Conservation (phyloP, 495 filamentous ascomycete genomes). For the Aspergillus taichungensis region DNA sequence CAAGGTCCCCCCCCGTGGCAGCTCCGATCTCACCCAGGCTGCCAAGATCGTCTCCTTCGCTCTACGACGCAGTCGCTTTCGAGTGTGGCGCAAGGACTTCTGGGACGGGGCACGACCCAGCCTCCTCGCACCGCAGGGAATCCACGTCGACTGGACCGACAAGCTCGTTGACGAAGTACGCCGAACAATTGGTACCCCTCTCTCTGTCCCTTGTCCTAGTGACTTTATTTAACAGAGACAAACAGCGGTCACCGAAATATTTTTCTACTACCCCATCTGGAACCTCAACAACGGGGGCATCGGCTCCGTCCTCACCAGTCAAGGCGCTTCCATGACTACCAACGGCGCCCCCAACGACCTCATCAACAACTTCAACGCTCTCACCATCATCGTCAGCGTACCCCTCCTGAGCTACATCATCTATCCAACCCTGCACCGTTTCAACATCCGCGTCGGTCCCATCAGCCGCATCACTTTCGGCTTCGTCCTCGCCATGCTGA, state of each 20-base stretch:
- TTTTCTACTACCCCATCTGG: constrained; percentile 46
- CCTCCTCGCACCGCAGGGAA: constrained; percentile 40
- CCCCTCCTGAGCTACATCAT: constrained; percentile 54
- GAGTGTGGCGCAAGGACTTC: constrained; percentile 48
- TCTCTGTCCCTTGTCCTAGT: background rate
- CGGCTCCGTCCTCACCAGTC: constrained; percentile 35
- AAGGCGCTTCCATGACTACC: constrained; percentile 54
- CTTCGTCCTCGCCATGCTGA: constrained; percentile 47
- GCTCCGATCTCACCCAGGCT: constrained; percentile 44
- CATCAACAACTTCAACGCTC: constrained; percentile 59
- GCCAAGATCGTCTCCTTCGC: constrained; percentile 45
- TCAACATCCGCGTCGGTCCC: constrained; percentile 49
- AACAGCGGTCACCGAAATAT: constrained; percentile 41
- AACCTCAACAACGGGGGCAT: constrained; percentile 43
- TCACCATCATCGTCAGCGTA: constrained; percentile 56
- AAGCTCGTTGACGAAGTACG: constrained; percentile 40
- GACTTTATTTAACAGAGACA: background rate
- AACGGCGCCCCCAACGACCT: constrained; percentile 65
- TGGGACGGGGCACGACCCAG: constrained; percentile 59
- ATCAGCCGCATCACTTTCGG: constrained; percentile 61
- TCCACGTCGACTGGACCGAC: constrained; percentile 37
- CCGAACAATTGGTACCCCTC: constrained; percentile 26
- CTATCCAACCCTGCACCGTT: constrained; percentile 50
- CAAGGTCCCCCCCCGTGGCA: constrained; percentile 41
- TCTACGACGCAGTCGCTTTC: constrained; percentile 47